Conservation (phyloP, 129 eudicot species). For the Calendula officinalis region DNA sequence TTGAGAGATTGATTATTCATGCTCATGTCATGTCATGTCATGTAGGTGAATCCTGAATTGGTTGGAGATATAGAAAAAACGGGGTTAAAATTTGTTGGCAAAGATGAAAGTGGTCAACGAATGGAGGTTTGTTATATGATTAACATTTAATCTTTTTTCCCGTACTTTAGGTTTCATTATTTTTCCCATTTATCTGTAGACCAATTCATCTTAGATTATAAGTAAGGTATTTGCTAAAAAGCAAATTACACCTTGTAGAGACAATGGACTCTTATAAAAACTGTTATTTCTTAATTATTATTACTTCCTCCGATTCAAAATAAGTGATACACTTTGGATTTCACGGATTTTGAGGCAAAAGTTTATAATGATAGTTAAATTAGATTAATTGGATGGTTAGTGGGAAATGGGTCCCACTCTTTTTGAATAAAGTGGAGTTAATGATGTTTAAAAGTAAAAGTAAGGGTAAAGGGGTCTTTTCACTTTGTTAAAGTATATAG, state of each 20-base stretch:
- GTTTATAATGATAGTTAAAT: no score
- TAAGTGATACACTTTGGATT: no score
- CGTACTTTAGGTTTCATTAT: slow-evolving; percentile 5
- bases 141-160: not conserved
- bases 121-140: slow-evolving; percentile 73
- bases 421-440: no score
- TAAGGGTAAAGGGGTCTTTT: no score
- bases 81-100: slow-evolving; percentile 87
- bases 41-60: slow-evolving; percentile 86
- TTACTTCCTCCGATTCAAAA: no score
- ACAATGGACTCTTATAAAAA: not conserved
- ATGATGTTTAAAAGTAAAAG: no score
- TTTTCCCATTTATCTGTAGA: not conserved
- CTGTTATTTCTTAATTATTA: no score
- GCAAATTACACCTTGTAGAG: not conserved
- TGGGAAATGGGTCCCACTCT: no score
- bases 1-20: slow-evolving; percentile 2
- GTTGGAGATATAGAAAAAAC: slow-evolving; percentile 65
- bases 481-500: no score
- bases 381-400: no score
- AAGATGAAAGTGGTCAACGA: slow-evolving; percentile 89
- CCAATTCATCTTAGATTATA: not conserved
- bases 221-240: no score
- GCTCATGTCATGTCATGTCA: slow-evolving; percentile 5
- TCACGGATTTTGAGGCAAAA: no score